These are phyloP conservation scores for Solanum piurae DNA, from an alignment of 257 asterid species.

Conservation along the genomic window DNA sequence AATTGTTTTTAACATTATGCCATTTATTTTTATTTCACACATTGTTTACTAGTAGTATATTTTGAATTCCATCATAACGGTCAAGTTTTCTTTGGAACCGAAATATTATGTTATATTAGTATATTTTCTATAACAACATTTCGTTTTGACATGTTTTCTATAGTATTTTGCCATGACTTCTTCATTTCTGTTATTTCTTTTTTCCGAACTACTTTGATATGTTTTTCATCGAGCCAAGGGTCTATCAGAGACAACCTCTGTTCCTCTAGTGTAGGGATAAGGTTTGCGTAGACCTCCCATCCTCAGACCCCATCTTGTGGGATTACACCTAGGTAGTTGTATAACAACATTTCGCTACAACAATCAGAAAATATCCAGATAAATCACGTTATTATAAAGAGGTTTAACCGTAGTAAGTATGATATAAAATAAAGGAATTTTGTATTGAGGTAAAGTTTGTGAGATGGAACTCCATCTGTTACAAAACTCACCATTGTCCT, in stretches of 20 bases:
- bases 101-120: neutral
- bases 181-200: neutral
- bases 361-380: neutral
- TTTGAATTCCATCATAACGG: neutral
- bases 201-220: neutral
- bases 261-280: neutral
- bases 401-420: neutral
- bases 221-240: neutral
- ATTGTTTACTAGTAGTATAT: neutral
- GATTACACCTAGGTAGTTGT: neutral
- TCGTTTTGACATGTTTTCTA: neutral
- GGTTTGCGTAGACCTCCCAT: neutral
- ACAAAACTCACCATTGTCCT: neutral
- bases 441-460: neutral
- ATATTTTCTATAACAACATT: neutral
- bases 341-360: neutral
- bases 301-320: neutral
- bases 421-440: neutral
- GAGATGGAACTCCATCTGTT: neutral
- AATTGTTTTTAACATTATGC: neutral
- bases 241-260: rapidly evolving
- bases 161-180: neutral
- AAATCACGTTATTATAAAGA: neutral
- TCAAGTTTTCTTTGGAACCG: neutral
- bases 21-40: neutral